Evolutionary conservation across 1,284 basidiomycete genomes (phyloP), one percentile per base, ranked within the genome.

Genomic region (Tylopilus orsonianus): DNA sequence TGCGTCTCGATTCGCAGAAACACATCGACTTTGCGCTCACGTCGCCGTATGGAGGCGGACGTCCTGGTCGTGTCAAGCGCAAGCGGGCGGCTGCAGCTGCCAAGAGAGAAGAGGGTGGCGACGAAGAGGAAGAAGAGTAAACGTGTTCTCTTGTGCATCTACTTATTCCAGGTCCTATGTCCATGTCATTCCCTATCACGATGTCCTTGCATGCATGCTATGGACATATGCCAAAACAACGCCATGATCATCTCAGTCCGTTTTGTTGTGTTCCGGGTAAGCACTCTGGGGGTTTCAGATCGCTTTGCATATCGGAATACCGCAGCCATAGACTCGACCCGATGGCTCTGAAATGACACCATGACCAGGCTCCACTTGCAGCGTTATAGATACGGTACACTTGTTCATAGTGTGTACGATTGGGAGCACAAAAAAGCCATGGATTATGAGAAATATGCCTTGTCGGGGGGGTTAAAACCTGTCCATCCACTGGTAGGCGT

Each of bases 21-120:
- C 96, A 99, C 84, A 96, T 99, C 71, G 96, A 99, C 83, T 98
- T 97, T 71, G 90, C 96, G 37, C 87, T 97, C 67, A 97, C 90
- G 57, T 97, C 93, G 60, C 96, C 96, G 48, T 98, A 95, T 71
- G 97, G 96, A 71, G 96, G 96, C 70, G 96, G 90, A 63, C 92
- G 96, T 61, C 78, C 95, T 57, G 96, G 97, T 66, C 95, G 97
- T 69, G 94, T 97, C 71, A 98, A 99, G 90, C 87, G 97, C 75
- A 98, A 97, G 93, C 93, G 96, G 66, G 90, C 90, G 60, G 85
- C 85, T 59, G 92, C 93, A 46, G 94, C 95, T 53, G 92, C 90
- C 59, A 93, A 88, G 79, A 90, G 87, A 76, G 92, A 88, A 65
- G 93, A 87, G 61, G 95, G 84, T 56, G 94, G 83, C 54, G 94